Conservation (phyloP, 2,329 filamentous ascomycete species). For the Aspergillus intermedius region DNA sequence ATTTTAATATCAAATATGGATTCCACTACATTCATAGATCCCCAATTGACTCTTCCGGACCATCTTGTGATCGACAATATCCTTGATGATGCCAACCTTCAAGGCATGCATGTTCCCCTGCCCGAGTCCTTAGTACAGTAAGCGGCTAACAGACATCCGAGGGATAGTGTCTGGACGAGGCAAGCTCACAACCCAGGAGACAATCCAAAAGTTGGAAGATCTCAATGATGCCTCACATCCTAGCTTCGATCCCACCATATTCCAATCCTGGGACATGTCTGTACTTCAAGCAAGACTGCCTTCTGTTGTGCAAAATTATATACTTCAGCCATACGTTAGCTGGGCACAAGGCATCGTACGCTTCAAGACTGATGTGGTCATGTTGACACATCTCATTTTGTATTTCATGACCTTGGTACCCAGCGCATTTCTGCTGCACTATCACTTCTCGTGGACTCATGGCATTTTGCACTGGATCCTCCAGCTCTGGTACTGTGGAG, state of each 20-base stretch:
- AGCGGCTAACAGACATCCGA: conserved; percentile 4
- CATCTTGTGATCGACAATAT: conserved; percentile 34
- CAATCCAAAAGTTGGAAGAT: conserved; percentile 41
- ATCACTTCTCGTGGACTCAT: conserved; percentile 61
- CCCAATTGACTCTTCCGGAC: conserved; percentile 34
- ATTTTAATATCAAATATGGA: conserved; percentile 16
- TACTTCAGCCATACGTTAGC: conserved; percentile 56
- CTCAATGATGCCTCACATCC: conserved; percentile 45
- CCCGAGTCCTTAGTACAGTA: conserved; percentile 3
- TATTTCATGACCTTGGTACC: conserved; percentile 66
- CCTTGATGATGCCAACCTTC: conserved; percentile 22
- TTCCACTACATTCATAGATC: conserved; percentile 24
- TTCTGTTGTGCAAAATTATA: conserved; percentile 38
- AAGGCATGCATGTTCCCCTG: conserved; percentile 6
- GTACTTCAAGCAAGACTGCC: conserved; percentile 35
- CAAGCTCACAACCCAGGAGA: conserved; percentile 14
- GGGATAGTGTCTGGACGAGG: conserved; percentile 1
- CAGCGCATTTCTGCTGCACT: conserved; percentile 60
- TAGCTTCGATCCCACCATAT: conserved; percentile 52
- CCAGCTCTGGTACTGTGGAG: conserved; percentile 62
- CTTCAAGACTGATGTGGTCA: conserved; percentile 65
- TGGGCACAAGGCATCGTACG: conserved; percentile 55
- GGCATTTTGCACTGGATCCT: conserved; percentile 60
- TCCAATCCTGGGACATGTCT: conserved; percentile 46
- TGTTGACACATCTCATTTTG: conserved; percentile 68